Evolutionary conservation across 2,329 filamentous ascomycete species (phyloP).

Genomic region (Epichloe gansuensis): DNA sequence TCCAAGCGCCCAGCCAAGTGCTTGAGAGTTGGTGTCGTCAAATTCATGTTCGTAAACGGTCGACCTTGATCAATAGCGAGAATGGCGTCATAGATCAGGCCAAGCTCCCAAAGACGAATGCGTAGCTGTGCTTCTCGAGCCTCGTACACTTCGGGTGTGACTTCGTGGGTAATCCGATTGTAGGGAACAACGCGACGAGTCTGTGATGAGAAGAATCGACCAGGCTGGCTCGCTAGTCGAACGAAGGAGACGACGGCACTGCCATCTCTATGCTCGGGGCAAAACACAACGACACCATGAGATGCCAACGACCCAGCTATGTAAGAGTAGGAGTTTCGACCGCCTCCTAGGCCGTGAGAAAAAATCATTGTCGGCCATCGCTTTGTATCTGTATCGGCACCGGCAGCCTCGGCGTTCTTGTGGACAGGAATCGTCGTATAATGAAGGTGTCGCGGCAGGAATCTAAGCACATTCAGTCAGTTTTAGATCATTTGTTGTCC

Average conservation of each 20-base stretch:
- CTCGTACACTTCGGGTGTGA: conserved; percentile 51
- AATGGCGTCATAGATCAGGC: conserved; percentile 55
- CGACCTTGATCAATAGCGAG: conserved; percentile 49
- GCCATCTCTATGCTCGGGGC: conserved; percentile 72
- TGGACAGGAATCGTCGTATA: conserved; percentile 60
- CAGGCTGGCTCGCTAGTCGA: conserved; percentile 42
- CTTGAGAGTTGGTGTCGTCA: conserved; percentile 34
- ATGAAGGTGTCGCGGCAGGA: conserved; percentile 57
- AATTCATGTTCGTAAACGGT: conserved; percentile 39
- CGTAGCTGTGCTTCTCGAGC: conserved; percentile 58
- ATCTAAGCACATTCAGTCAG: conserved; percentile 26
- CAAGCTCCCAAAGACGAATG: conserved; percentile 68
- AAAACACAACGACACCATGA: conserved; percentile 68
- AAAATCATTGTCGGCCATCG: conserved; percentile 76
- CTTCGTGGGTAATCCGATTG: conserved; percentile 45
- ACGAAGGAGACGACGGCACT: conserved; percentile 65
- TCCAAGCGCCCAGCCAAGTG: conserved; percentile 51
- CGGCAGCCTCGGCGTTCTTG: conserved; percentile 54
- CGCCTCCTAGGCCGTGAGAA: conserved; percentile 73
- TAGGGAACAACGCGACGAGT: conserved; percentile 32
- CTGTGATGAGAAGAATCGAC: conserved; percentile 14
- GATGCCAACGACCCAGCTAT: conserved; percentile 66
- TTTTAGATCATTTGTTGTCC: background rate
- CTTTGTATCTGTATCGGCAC: conserved; percentile 36
- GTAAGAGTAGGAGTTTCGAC: conserved; percentile 75